Evolutionary conservation across 2,329 filamentous ascomycete species (phyloP), one percentile per base, ranked within the genome.

Genomic region (Paracorniculantispora psalliotae): DNA sequence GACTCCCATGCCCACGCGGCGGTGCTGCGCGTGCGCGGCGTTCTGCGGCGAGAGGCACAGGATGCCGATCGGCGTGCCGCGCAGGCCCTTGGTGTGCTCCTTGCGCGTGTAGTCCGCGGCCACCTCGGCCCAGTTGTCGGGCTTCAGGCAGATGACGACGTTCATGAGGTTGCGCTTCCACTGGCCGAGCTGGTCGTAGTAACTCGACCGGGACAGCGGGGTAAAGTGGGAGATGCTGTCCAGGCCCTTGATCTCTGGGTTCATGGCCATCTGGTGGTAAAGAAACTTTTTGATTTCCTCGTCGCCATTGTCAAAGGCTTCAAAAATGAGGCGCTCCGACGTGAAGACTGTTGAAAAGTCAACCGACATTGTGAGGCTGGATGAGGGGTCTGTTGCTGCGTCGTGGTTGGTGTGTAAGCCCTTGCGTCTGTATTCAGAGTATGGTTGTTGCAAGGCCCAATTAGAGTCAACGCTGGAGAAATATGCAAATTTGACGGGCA

Each of bases 1-100:
- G 48, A 78, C 65, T 15, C 68, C 73, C n/a, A 79, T 65, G 13
- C 56, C 50, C 13, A 51, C 39, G 37, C 56, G 39, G 37, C 56
- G 56, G 37, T 51, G 56, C 28, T 59, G 56, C 21, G 37, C 37
- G 10, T 26, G 48, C 47, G 35, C 17, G 19, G 37, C 26, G 10
- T 30, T 47, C 2, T 9, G 17, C 41, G 37, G 3, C 8, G 30
- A n/a, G 9, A 59, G 9, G 21, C 49, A 33, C 21, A 57, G 23
- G 21, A 52, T 35, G 21, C 56, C 56, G 6, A 59, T 43, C 12
- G 56, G 56, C 10, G 41, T 41, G 21, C 56, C 56, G 47, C 56
- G 56, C 37, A 59, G 25, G 17, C 23, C 17, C 25, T 43, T 33
- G 23, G 33, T 21, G 26, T 57, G 54, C 44, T 49, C 54, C 35